Evolutionary conservation across 2,329 filamentous ascomycete species (phyloP).

Genomic region (Aspergillus sp.): DNA sequence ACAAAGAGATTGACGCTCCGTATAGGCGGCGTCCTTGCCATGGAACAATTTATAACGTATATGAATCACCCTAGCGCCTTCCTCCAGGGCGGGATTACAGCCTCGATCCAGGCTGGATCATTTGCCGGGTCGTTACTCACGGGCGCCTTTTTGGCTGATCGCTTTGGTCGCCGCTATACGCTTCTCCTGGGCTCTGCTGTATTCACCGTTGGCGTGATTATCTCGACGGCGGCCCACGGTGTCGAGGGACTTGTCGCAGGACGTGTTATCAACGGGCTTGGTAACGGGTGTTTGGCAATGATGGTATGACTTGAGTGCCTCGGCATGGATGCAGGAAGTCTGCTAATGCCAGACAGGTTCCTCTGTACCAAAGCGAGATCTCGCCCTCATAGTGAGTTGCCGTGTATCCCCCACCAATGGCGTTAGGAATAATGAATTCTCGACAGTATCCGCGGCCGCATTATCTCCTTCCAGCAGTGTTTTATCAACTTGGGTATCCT

Average conservation of each 20-base stretch:
- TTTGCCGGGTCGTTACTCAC: constrained; percentile 38
- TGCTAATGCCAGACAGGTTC: constrained; percentile 3
- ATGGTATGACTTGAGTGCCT: constrained; percentile 6
- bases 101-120: constrained; percentile 43
- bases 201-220: constrained; percentile 38
- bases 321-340: not conserved
- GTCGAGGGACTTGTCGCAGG: constrained; percentile 22
- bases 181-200: constrained; percentile 37
- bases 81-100: constrained; percentile 31
- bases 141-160: constrained; percentile 37
- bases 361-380: constrained; percentile 12
- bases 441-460: constrained; percentile 40
- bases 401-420: not conserved
- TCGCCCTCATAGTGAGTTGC: constrained; percentile 9
- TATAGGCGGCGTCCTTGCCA: constrained; percentile 10
- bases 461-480: constrained; percentile 64
- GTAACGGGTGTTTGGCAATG: constrained; percentile 16
- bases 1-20: constrained; percentile 2
- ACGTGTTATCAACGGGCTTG: constrained; percentile 22
- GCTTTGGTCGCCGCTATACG: constrained; percentile 35
- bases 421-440: not conserved
- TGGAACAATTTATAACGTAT: constrained; percentile 16
- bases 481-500: constrained; percentile 62
- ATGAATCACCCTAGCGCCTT: constrained; percentile 18
- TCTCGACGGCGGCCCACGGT: constrained; percentile 16